These are phyloP conservation scores for Gaertneriomyces semiglobifer DNA, from an alignment of 192 early-diverging fungal species.

Conservation along the genomic window DNA sequence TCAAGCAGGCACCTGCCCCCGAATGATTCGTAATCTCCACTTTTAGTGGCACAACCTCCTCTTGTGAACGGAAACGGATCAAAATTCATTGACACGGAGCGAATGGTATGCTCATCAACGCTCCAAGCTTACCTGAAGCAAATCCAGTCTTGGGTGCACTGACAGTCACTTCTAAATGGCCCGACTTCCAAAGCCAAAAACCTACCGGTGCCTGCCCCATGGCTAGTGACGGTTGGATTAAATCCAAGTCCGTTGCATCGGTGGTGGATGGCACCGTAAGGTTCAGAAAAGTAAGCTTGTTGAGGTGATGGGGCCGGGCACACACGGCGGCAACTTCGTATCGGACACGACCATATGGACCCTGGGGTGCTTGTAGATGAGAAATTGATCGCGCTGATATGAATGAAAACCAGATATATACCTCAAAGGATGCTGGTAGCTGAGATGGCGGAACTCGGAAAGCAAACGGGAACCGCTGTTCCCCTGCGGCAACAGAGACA, in stretches of 20 bases:
- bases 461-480: constrained; percentile 33
- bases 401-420: not conserved
- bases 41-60: constrained; percentile 31
- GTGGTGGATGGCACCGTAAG: constrained; percentile 31
- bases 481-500: constrained; percentile 20
- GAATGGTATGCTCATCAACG: not conserved
- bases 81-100: not conserved
- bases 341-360: constrained; percentile 25
- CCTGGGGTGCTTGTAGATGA: not conserved
- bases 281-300: constrained; percentile 3
- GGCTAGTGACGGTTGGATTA: not conserved
- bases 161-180: constrained; percentile 22
- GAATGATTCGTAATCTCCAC: constrained; percentile 37
- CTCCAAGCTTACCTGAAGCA: constrained; percentile 8
- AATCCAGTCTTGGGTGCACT: constrained; percentile 28
- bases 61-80: constrained; percentile 2
- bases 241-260: constrained; percentile 26
- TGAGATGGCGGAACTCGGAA: constrained; percentile 35
- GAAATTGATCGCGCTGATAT: too few relatives aligned
- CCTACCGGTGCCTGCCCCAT: constrained; percentile 14
- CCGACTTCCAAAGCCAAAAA: constrained; percentile 21
- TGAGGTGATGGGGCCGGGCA: constrained; percentile 10
- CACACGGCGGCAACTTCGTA: constrained; percentile 26
- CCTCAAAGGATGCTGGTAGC: constrained; percentile 36
- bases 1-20: constrained; percentile 15